These are phyloP conservation scores for Citrus trifoliata DNA, from an alignment of 345 rosid species.

Conservation along the genomic window DNA sequence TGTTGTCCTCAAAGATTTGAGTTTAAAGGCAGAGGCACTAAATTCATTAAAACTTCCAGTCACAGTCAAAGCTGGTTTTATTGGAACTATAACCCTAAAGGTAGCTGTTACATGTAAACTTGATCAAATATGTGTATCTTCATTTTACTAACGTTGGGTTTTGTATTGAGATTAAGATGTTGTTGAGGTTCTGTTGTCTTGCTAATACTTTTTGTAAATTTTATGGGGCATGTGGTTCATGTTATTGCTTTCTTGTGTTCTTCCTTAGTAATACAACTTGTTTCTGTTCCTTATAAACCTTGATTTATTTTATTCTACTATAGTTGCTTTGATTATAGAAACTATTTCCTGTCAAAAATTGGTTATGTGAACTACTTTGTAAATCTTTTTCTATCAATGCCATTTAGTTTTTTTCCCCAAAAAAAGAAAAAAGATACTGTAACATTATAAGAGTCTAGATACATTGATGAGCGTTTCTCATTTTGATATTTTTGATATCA, in stretches of 20 bases:
- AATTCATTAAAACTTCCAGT: slow-evolving; percentile 93
- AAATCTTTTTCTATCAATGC: neutral
- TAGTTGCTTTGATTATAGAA: neutral
- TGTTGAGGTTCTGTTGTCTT: neutral
- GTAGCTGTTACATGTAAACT: slow-evolving; percentile 29
- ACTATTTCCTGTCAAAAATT: neutral
- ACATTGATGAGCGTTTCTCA: neutral
- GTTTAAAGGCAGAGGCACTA: slow-evolving; percentile 90
- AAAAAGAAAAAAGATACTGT: neutral
- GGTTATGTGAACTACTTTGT: neutral
- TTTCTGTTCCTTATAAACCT: neutral
- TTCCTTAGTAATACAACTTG: neutral
- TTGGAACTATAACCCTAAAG: slow-evolving; percentile 90
- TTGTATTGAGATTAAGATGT: neutral
- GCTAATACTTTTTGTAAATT: neutral
- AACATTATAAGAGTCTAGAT: neutral
- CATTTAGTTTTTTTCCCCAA: neutral
- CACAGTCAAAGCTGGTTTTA: slow-evolving; percentile 95
- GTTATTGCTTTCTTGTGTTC: neutral
- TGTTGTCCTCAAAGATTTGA: slow-evolving; percentile 94
- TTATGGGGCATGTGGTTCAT: neutral
- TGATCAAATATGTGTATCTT: neutral
- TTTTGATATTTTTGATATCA: neutral
- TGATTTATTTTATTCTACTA: neutral
- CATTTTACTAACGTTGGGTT: neutral